A percentile compares a stretch with the other conserved stretches of the same genome.
phyloP scores from a whole-genome alignment of 768 basidiomycete species.

The Tulasnella sp. region DNA sequence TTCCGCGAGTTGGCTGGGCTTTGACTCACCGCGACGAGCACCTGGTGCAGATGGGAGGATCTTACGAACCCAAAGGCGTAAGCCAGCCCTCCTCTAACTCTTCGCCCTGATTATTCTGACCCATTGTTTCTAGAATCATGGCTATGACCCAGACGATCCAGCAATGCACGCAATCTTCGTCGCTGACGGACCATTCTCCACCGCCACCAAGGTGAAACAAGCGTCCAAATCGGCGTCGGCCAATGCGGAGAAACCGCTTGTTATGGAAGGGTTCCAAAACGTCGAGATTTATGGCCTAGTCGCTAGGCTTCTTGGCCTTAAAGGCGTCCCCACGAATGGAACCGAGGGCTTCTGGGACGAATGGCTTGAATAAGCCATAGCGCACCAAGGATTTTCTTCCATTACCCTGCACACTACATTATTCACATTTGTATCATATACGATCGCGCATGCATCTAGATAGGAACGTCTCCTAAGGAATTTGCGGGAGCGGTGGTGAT shows the following conservation, averaged over 20 bases:
- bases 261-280: slow-evolving; percentile 79
- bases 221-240: neutral
- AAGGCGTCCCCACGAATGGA: slow-evolving; percentile 61
- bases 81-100: slow-evolving; percentile 27
- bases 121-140: slow-evolving; percentile 58
- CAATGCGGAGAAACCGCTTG: slow-evolving; percentile 23
- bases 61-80: slow-evolving; percentile 57
- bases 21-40: slow-evolving; percentile 56
- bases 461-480: neutral
- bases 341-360: slow-evolving; percentile 77
- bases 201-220: slow-evolving; percentile 44
- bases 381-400: neutral
- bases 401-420: neutral
- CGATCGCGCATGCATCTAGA: neutral
- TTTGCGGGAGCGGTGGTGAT: too few relatives aligned
- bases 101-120: neutral
- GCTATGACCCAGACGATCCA: slow-evolving; percentile 71
- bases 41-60: slow-evolving; percentile 42
- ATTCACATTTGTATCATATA: neutral
- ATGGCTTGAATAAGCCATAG: slow-evolving; percentile 40
- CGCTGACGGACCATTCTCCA: slow-evolving; percentile 74
- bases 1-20: slow-evolving; percentile 74
- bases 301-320: slow-evolving; percentile 62
- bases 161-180: slow-evolving; percentile 88
- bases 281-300: slow-evolving; percentile 81